A percentile compares a stretch with the other conserved stretches of the same genome.
These are phyloP conservation scores for Parachlorella kessleri DNA, from an alignment of 139 green algal species.

Conservation along the genomic window DNA sequence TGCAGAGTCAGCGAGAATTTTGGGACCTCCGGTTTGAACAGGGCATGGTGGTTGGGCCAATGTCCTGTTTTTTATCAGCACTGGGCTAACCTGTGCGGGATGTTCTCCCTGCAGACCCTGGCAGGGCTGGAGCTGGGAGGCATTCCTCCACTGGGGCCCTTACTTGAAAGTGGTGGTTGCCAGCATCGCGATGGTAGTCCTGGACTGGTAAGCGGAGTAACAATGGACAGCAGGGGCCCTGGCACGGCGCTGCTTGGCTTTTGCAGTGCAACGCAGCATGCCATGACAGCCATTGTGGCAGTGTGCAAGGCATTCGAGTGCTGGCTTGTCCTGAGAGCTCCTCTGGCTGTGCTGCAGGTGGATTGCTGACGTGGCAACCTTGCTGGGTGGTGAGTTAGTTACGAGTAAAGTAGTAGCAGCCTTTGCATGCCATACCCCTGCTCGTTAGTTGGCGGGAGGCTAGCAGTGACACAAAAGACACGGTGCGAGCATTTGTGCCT, in stretches of 20 bases:
- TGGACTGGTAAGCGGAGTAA: constrained; percentile 5
- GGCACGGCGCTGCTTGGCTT: neutral
- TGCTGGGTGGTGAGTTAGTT: neutral
- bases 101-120: neutral
- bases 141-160: constrained; percentile 2
- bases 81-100: neutral
- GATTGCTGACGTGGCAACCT: too few species aligned
- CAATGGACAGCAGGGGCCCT: neutral
- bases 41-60: neutral
- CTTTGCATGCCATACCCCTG: too few species aligned
- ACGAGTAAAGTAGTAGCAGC: too few species aligned
- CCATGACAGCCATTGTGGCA: neutral
- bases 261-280: neutral
- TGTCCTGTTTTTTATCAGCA: neutral
- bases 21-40: too few species aligned
- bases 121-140: constrained; percentile 1
- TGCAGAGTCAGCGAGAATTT: too few species aligned
- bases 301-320: neutral
- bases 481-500: too few species aligned
- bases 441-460: too few species aligned
- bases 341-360: too few species aligned
- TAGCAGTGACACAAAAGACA: too few species aligned
- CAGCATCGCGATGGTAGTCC: constrained; percentile 13
- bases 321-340: neutral
- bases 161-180: constrained; percentile 1